Percentiles rank a stretch among this genome's conserved stretches.
Conservation (phyloP, 2,329 filamentous ascomycete species). For the Elsinoe fawcettii region DNA sequence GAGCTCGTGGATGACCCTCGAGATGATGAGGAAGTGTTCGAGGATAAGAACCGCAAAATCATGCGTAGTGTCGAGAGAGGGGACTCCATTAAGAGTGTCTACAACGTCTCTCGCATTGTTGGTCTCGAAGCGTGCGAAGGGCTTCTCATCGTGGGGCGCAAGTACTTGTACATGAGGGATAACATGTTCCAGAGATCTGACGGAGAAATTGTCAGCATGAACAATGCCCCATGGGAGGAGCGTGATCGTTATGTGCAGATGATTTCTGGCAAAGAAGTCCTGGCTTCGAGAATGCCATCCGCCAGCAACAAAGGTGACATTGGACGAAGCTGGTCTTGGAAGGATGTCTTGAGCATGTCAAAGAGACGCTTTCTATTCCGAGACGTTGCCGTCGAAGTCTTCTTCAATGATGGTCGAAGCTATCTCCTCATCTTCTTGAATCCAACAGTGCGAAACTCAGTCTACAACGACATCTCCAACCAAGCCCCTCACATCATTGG, state of each 20-base stretch:
- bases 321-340: slow-evolving; percentile 86
- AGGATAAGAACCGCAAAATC: slow-evolving; percentile 97
- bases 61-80: slow-evolving; percentile 88
- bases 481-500: slow-evolving; percentile 68
- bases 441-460: slow-evolving; percentile 63
- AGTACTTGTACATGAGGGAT: slow-evolving; percentile 87
- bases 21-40: slow-evolving; percentile 74
- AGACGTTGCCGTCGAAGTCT: slow-evolving; percentile 92
- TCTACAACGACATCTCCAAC: slow-evolving; percentile 65
- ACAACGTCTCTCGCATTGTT: slow-evolving; percentile 90
- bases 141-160: slow-evolving; percentile 84
- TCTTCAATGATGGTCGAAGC: slow-evolving; percentile 93
- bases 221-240: slow-evolving; percentile 86
- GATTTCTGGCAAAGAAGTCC: slow-evolving; percentile 69
- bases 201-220: slow-evolving; percentile 93
- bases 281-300: slow-evolving; percentile 27
- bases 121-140: slow-evolving; percentile 91
- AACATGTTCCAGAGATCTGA: slow-evolving; percentile 92
- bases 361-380: slow-evolving; percentile 93
- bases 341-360: slow-evolving; percentile 87
- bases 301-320: slow-evolving; percentile 55
- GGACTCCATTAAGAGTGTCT: slow-evolving; percentile 86
- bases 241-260: slow-evolving; percentile 92
- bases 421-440: slow-evolving; percentile 84
- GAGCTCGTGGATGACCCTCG: slow-evolving; percentile 93